Conservation (phyloP, 805 yeast genomes). For the Saccharomycopsis oosterbeekiorum region DNA sequence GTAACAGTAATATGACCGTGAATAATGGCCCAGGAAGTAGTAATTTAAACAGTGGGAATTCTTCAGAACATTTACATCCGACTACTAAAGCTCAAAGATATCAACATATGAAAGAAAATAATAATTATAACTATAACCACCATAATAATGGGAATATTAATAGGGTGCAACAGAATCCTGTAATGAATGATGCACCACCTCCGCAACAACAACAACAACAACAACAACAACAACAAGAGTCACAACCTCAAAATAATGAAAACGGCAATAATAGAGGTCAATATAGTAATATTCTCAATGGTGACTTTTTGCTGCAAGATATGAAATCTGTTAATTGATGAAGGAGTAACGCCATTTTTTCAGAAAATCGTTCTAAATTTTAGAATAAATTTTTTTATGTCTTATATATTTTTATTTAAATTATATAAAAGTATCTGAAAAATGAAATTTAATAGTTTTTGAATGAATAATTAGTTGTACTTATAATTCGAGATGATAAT, state of each 20-base stretch:
- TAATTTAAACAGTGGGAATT: background rate
- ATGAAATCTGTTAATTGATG: background rate
- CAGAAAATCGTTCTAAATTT: no score
- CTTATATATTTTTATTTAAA: no score
- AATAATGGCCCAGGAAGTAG: background rate
- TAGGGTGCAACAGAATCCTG: background rate
- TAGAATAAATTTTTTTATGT: no score
- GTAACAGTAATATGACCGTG: background rate
- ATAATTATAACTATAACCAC: background rate
- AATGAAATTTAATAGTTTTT: no score
- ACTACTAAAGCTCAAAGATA: background rate
- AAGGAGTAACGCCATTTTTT: no score
- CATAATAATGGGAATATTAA: background rate
- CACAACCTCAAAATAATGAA: background rate
- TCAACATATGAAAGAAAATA: conserved; percentile 1
- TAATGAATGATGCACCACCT: background rate
- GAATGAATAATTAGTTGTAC: no score
- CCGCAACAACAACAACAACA: background rate
- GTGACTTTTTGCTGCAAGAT: background rate
- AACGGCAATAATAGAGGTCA: background rate
- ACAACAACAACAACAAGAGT: background rate
- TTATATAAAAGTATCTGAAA: no score
- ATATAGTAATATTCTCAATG: background rate
- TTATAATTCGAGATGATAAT: no score
- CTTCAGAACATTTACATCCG: background rate